These are phyloP conservation scores for Salvia hispanica DNA, from an alignment of 257 asterid genomes.

Conservation along the genomic window DNA sequence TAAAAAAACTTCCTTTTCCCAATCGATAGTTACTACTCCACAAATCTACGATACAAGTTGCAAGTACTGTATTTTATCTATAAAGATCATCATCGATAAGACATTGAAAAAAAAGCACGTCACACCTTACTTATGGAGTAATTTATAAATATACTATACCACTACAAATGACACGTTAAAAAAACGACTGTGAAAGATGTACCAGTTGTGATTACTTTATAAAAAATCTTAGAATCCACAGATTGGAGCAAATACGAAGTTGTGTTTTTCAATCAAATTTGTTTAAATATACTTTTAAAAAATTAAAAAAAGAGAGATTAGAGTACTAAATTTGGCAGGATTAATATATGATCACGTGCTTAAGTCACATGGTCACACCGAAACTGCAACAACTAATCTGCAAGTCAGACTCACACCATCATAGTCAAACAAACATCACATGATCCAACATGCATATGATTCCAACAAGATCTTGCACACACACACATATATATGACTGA, in stretches of 20 bases:
- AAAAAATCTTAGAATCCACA: constrained; percentile 9
- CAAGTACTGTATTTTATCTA: not conserved
- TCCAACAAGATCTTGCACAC: constrained; percentile 37
- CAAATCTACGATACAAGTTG: not conserved
- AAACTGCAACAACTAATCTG: constrained; percentile 44
- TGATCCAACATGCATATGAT: constrained; percentile 61
- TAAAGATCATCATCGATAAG: constrained; percentile 12
- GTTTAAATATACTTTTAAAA: not conserved
- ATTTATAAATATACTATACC: not conserved
- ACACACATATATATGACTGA: constrained; percentile 22
- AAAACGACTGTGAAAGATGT: constrained; percentile 33
- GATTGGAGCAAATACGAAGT: constrained; percentile 37
- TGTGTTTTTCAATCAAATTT: constrained; percentile 20
- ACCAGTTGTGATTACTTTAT: constrained; percentile 19
- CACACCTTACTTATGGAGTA: too few relatives aligned
- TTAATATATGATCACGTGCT: constrained; percentile 55
- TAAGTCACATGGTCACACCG: constrained; percentile 50
- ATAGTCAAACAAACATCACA: constrained; percentile 60
- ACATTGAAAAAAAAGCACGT: constrained; percentile 8
- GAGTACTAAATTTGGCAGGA: constrained; percentile 27
- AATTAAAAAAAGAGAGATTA: not conserved
- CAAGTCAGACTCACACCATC: constrained; percentile 49
- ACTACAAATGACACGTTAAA: not conserved
- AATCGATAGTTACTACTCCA: too few relatives aligned
- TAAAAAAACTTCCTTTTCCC: too few relatives aligned